Evolutionary conservation across 768 basidiomycete species (phyloP).

Genomic region (Leccinum broughii): DNA sequence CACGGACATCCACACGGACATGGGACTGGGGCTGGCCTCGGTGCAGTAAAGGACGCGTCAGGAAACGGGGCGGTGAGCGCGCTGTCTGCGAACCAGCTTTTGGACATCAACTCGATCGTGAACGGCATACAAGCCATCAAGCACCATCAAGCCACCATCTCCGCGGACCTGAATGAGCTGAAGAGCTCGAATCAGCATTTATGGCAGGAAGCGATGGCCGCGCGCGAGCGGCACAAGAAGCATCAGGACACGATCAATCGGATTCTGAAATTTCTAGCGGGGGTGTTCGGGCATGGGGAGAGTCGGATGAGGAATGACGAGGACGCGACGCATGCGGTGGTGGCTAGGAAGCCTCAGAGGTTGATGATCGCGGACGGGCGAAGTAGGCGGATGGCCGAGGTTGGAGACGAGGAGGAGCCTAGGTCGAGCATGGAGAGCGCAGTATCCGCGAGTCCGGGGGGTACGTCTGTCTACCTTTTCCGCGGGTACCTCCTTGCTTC

Average conservation of each 20-base stretch:
- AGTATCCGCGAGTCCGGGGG: constrained; percentile 17
- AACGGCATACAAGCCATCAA: constrained; percentile 85
- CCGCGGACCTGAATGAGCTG: constrained; percentile 82
- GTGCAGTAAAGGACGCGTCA: constrained; percentile 16
- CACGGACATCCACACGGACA: not conserved
- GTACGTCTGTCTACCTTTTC: constrained; percentile 7
- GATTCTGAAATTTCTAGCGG: constrained; percentile 92
- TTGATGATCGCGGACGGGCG: constrained; percentile 66
- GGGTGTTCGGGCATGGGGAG: constrained; percentile 72
- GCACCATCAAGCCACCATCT: constrained; percentile 90
- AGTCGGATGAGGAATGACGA: constrained; percentile 39
- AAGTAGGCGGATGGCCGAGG: constrained; percentile 38
- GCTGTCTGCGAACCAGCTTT: constrained; percentile 48
- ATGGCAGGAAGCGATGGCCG: constrained; percentile 88
- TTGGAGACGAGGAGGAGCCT: constrained; percentile 43
- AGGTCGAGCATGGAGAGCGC: constrained; percentile 31
- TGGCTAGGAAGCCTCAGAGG: constrained; percentile 51
- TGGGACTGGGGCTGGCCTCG: not conserved
- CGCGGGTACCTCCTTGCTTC: not conserved
- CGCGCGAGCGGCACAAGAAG: constrained; percentile 81
- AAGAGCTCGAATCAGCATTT: constrained; percentile 84
- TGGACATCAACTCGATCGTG: constrained; percentile 79
- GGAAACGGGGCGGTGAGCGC: constrained; percentile 21
- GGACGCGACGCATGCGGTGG: constrained; percentile 41
- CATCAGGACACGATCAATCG: constrained; percentile 96